Base-by-base conservation (phyloP, 768 basidiomycete genomes). In the Naganishia randhawae region DNA sequence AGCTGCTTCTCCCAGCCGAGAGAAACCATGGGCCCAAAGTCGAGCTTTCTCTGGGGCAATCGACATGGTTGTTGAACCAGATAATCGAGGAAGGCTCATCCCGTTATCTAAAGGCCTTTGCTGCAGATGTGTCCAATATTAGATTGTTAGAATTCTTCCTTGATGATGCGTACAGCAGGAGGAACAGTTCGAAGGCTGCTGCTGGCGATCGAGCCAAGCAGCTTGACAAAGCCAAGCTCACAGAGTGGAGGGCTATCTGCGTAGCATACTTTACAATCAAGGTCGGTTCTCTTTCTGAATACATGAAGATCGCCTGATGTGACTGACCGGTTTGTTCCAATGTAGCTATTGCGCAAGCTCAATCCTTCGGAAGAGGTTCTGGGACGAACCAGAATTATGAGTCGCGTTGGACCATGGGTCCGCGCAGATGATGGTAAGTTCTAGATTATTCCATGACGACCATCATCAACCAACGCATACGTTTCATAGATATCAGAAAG, bases 221-320 rank as follows among this genome's bases (percentile, higher is more conserved):
- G 13, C n/a, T n/a, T n/a, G 17, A 13, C 0, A 61, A 61, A 14
- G 27, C 39, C 39, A 61, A 42, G 14, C 17, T 41, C 39, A 61
- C 37, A 5, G 22, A 33, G 13, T 61, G 57, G 57, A 6, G 37
- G 14, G n/a, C 22, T 25, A 29, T 42, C 22, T 39, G 39, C 8
- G 57, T 29, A 25, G 57, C 57, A 13, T 61, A 61, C 39, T 61
- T 61, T 42, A 42, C 57, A 10, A 41, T 61, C 39, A 37, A 61
- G 27, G 57, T 29, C 25, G 39, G 57, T 61, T 17, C 37, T 25
- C n/a, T 19, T 57, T 3, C 25, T 39, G 3, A 2, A 7, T 0
- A 25, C 16, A 7, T 22, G 16, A n/a, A 37, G n/a, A n/a, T n/a
- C n/a, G n/a, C n/a, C n/a, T n/a, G 16, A 9, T 9, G 37, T 16